Percentiles rank a stretch among this genome's conserved stretches.
phyloP scores from a whole-genome alignment of 495 filamentous ascomycete species.

The Podospora conica region DNA sequence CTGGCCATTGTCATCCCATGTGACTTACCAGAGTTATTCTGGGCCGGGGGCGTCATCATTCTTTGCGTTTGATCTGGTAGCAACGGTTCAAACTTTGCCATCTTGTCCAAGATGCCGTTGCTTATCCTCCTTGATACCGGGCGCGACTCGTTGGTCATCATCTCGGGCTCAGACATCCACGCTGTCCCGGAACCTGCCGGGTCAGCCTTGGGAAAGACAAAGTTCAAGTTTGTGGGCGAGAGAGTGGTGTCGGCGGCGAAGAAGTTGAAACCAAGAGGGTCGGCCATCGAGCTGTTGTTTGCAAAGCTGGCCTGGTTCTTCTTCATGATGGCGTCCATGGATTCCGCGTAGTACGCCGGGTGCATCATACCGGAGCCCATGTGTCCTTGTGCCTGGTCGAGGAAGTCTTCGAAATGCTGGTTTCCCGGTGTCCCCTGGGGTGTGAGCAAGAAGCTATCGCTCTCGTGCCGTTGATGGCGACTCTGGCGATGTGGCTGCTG shows the following conservation, averaged over 20 bases:
- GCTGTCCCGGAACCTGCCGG: slow-evolving; percentile 31
- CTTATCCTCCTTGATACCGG: slow-evolving; percentile 43
- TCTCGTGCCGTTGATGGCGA: slow-evolving; percentile 15
- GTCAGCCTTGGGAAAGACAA: slow-evolving; percentile 38
- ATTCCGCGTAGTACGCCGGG: slow-evolving; percentile 37
- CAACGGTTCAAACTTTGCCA: slow-evolving; percentile 46
- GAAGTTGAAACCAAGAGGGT: slow-evolving; percentile 34
- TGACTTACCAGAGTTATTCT: slow-evolving; percentile 48
- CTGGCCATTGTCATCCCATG: background rate
- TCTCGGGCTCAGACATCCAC: slow-evolving; percentile 43
- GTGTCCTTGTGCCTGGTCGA: slow-evolving; percentile 20
- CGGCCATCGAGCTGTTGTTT: slow-evolving; percentile 20
- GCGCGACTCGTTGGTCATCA: slow-evolving; percentile 28
- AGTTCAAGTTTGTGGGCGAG: slow-evolving; percentile 40
- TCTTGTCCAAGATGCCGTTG: slow-evolving; percentile 48
- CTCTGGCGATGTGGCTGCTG: slow-evolving; percentile 10
- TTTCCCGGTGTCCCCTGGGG: slow-evolving; percentile 42
- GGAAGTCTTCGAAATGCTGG: slow-evolving; percentile 37
- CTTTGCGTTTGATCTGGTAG: slow-evolving; percentile 33
- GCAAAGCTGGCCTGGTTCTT: slow-evolving; percentile 37
- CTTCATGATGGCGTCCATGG: slow-evolving; percentile 38
- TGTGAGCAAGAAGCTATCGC: slow-evolving; percentile 41
- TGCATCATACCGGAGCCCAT: slow-evolving; percentile 29
- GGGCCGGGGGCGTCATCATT: slow-evolving; percentile 53
- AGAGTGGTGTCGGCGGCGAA: slow-evolving; percentile 34